Evolutionary conservation across 208 protist genomes (phyloP).

Genomic region (Entamoeba invadens): DNA sequence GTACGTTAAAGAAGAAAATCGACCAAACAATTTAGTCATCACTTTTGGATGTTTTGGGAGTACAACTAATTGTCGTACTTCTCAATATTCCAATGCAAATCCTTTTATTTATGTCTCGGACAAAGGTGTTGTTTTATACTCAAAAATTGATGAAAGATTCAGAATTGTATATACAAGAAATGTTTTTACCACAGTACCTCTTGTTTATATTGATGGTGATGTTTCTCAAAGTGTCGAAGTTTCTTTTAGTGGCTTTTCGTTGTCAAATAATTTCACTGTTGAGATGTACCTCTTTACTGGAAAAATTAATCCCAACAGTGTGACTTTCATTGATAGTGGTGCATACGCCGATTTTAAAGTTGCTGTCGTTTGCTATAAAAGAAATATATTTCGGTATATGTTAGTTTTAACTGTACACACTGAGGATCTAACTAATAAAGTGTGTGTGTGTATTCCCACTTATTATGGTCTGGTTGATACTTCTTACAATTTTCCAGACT

Average conservation of each 20-base stretch:
- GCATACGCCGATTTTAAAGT: background rate
- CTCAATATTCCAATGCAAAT: too few relatives aligned
- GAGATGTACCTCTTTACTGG: background rate
- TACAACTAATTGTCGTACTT: too few relatives aligned
- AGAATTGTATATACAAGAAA: background rate
- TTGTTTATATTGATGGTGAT: background rate
- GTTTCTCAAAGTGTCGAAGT: background rate
- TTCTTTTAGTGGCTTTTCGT: too few relatives aligned
- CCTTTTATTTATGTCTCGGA: background rate
- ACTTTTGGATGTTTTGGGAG: too few relatives aligned
- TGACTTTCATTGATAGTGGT: background rate
- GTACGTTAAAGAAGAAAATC: too few relatives aligned
- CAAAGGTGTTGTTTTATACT: background rate
- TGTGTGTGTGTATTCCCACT: background rate
- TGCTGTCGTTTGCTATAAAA: background rate
- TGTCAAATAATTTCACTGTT: background rate
- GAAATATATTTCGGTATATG: background rate
- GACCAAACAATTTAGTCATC: too few relatives aligned
- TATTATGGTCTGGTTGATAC: too few relatives aligned
- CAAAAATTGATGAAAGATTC: background rate
- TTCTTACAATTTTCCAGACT: background rate
- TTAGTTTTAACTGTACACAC: background rate
- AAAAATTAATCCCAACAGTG: background rate
- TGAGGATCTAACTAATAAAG: background rate
- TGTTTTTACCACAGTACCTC: background rate